Evolutionary conservation across 768 basidiomycete species (phyloP).

Genomic region (Leccinum disarticulatum): DNA sequence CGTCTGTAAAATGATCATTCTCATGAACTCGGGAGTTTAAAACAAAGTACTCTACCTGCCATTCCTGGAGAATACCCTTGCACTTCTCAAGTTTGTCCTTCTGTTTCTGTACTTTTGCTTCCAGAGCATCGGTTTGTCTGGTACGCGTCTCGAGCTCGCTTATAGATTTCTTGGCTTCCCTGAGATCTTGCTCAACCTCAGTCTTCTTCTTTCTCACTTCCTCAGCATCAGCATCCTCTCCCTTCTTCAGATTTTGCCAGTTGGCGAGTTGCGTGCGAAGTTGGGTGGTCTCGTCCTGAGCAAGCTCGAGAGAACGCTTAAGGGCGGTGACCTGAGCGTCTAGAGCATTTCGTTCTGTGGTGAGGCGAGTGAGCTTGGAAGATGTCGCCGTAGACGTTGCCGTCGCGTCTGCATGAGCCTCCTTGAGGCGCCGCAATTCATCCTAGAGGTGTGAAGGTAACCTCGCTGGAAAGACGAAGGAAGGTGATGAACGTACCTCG

Average conservation of each 20-base stretch:
- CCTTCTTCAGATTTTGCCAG: conserved; percentile 67
- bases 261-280: conserved; percentile 64
- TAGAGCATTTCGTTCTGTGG: conserved; percentile 58
- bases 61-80: conserved; percentile 41
- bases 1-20: conserved; percentile 31
- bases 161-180: conserved; percentile 42
- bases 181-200: conserved; percentile 55
- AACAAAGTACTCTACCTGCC: conserved; percentile 41
- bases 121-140: conserved; percentile 29
- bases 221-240: conserved; percentile 60
- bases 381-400: conserved; percentile 45
- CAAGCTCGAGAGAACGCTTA: conserved; percentile 55
- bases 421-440: conserved; percentile 44
- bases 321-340: conserved; percentile 53
- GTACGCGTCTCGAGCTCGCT: conserved; percentile 29
- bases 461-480: not conserved
- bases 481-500: conserved; percentile 38
- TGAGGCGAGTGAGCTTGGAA: conserved; percentile 56
- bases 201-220: conserved; percentile 50
- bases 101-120: conserved; percentile 43
- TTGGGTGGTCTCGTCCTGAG: conserved; percentile 53
- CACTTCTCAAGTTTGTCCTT: conserved; percentile 42
- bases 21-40: not conserved
- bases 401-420: conserved; percentile 50
- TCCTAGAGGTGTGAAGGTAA: conserved; percentile 27